Percentiles rank a stretch among this genome's conserved stretches.
These are phyloP conservation scores for Penicillium sp. DNA, from an alignment of 2,329 filamentous ascomycete genomes.

Conservation along the genomic window DNA sequence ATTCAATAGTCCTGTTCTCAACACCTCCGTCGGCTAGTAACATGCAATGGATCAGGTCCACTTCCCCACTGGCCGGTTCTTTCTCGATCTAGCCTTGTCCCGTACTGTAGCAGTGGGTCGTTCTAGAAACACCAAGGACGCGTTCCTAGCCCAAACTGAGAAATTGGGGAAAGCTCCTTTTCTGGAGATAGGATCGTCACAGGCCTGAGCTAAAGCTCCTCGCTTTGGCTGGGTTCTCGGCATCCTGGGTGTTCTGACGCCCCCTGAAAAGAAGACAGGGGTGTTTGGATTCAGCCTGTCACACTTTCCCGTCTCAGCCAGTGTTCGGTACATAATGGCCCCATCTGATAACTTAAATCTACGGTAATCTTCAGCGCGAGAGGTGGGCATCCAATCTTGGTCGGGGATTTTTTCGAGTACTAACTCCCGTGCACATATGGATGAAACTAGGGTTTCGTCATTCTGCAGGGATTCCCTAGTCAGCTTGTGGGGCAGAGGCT, in stretches of 20 bases:
- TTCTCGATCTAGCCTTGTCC: conserved; percentile 5
- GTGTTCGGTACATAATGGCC: background rate
- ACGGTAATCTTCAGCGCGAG: background rate
- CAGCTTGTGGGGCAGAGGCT: background rate
- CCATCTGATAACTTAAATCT: conserved; percentile 19
- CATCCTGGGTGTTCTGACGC: background rate
- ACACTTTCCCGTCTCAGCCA: conserved; percentile 2
- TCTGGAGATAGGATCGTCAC: background rate
- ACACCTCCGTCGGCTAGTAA: background rate
- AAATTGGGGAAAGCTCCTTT: background rate
- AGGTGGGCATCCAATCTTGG: background rate
- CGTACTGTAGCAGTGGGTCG: conserved; percentile 6
- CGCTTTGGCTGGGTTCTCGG: background rate
- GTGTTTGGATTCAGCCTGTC: background rate
- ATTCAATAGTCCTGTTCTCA: no score
- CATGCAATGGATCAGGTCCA: conserved; percentile 5
- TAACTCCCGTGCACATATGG: background rate
- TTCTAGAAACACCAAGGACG: conserved; percentile 6
- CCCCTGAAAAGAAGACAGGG: background rate
- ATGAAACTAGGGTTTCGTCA: conserved; percentile 1
- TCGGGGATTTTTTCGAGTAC: background rate
- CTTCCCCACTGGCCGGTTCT: conserved; percentile 9
- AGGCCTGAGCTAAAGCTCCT: background rate
- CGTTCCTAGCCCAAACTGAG: background rate
- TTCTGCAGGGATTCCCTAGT: conserved; percentile 1